Evolutionary conservation across 805 yeast genomes (phyloP).

Genomic region (Saccharomycopsis sp.): DNA sequence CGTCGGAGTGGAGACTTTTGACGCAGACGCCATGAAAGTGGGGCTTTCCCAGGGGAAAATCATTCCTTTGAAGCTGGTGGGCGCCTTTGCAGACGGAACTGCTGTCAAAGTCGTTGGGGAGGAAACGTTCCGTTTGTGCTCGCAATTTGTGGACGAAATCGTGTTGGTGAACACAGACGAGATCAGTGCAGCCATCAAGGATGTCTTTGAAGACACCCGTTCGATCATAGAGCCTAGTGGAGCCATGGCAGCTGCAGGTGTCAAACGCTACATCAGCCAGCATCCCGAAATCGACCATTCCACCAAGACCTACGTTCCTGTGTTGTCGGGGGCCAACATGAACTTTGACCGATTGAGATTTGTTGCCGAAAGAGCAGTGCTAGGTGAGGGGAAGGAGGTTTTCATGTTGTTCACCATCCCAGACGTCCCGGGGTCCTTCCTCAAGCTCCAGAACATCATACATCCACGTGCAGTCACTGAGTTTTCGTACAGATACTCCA

Average conservation of each 20-base stretch:
- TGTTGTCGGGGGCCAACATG: slow-evolving; percentile 96
- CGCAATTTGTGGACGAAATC: slow-evolving; percentile 80
- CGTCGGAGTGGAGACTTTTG: slow-evolving; percentile 93
- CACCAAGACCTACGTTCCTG: slow-evolving; percentile 67
- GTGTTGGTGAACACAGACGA: slow-evolving; percentile 85
- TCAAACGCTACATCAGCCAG: slow-evolving; percentile 67
- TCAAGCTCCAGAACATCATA: slow-evolving; percentile 64
- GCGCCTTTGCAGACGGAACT: slow-evolving; percentile 98
- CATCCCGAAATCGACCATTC: slow-evolving; percentile 70
- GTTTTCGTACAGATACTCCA: slow-evolving; percentile 71
- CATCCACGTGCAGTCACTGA: slow-evolving; percentile 91
- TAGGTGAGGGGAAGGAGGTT: slow-evolving; percentile 98
- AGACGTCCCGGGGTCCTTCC: slow-evolving; percentile 87
- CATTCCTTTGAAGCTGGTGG: slow-evolving; percentile 62
- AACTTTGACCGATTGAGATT: slow-evolving; percentile 94
- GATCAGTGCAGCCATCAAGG: slow-evolving; percentile 94
- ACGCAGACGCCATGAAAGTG: slow-evolving; percentile 86
- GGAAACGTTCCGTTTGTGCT: slow-evolving; percentile 80
- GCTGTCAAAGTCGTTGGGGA: slow-evolving; percentile 88
- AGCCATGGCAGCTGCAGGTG: slow-evolving; percentile 92
- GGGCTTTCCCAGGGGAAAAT: slow-evolving; percentile 53
- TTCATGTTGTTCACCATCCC: slow-evolving; percentile 88
- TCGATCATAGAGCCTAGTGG: slow-evolving; percentile 95
- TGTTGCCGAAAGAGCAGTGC: slow-evolving; percentile 92
- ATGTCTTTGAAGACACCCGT: slow-evolving; percentile 92